A percentile compares a stretch with the other conserved stretches of the same genome.
Conservation (phyloP, 148 eudicot genomes). For the Arctostaphylos glauca region DNA sequence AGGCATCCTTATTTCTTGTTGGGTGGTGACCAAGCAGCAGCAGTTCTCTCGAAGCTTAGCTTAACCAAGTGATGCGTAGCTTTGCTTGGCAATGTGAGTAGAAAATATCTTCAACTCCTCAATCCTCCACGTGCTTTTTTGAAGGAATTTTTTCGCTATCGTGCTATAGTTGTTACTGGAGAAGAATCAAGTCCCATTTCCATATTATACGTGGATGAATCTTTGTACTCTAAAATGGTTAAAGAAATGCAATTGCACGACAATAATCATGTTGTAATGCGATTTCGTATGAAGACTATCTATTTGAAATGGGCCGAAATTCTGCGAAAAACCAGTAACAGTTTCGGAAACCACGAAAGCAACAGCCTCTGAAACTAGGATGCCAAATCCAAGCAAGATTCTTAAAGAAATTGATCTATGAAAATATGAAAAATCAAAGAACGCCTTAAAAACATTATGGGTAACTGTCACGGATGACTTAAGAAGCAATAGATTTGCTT, state of each 20-base stretch:
- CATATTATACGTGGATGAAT: neutral
- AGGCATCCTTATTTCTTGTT: slow-evolving; percentile 95
- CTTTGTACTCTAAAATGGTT: neutral
- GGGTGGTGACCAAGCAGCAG: slow-evolving; percentile 94
- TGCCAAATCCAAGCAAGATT: neutral
- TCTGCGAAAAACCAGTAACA: neutral
- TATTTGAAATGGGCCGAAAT: neutral
- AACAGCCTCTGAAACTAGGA: neutral
- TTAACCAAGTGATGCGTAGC: slow-evolving; percentile 37
- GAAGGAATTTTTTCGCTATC: neutral
- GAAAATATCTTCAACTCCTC: neutral
- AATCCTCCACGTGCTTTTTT: neutral
- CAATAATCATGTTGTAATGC: neutral
- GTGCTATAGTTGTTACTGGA: slow-evolving; percentile 11
- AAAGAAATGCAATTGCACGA: neutral
- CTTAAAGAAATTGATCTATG: neutral
- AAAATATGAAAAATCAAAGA: neutral
- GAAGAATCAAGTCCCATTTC: slow-evolving; percentile 1
- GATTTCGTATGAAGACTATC: neutral
- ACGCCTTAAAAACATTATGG: neutral
- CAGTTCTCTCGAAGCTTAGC: slow-evolving; percentile 85
- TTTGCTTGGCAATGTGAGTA: neutral
- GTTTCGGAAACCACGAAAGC: neutral
- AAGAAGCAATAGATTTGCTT: slow-evolving; percentile 1
- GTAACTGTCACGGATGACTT: neutral